Evolutionary conservation across 306 rosid species (phyloP).

Genomic region (Abrus pulchellus): DNA sequence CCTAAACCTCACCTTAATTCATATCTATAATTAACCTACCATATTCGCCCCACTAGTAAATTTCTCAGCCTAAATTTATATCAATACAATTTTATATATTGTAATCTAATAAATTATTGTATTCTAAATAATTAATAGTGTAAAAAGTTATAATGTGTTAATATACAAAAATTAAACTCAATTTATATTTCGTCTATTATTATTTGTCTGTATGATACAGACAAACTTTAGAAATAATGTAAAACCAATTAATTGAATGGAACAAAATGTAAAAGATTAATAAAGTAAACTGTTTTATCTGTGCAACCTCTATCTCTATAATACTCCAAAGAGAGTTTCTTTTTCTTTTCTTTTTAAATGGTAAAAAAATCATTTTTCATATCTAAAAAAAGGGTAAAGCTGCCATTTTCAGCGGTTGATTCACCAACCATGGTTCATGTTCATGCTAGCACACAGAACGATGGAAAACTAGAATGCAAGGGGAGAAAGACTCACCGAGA

Average conservation of each 20-base stretch:
- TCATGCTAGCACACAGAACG: background rate
- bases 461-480: conserved; percentile 19
- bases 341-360: background rate
- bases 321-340: background rate
- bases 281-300: background rate
- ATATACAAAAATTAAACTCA: too few relatives aligned
- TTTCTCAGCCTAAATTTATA: conserved; percentile 10
- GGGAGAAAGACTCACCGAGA: conserved; percentile 53
- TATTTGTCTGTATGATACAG: background rate
- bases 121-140: too few relatives aligned
- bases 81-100: background rate
- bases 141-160: too few relatives aligned
- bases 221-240: background rate
- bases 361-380: too few relatives aligned
- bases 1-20: conserved; percentile 53
- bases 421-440: background rate
- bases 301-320: too few relatives aligned
- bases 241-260: background rate
- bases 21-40: conserved; percentile 25
- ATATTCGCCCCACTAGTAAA: background rate
- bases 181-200: background rate
- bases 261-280: background rate
- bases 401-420: background rate
- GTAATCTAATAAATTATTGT: too few relatives aligned
- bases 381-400: too few relatives aligned